A percentile compares a stretch with the other conserved stretches of the same genome.
phyloP scores from a whole-genome alignment of 495 filamentous ascomycete species.

The Daldinia vernicosa region DNA sequence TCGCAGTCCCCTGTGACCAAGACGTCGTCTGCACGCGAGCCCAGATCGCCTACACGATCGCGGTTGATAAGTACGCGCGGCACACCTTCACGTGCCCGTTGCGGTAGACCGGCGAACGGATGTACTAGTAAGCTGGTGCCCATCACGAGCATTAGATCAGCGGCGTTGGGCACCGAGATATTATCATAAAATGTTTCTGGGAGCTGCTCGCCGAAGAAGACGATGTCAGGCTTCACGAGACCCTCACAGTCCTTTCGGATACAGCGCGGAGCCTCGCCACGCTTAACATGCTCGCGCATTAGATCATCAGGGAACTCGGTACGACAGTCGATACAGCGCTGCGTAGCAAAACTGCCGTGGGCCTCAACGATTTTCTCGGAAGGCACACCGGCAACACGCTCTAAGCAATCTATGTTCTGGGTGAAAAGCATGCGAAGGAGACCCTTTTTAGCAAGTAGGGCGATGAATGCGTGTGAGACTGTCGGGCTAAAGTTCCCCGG shows the following conservation, averaged over 20 bases:
- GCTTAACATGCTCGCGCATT: constrained; percentile 73
- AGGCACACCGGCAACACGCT: constrained; percentile 86
- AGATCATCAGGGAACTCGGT: constrained; percentile 70
- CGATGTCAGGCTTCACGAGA: constrained; percentile 94
- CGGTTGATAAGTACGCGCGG: constrained; percentile 89
- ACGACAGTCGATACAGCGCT: constrained; percentile 90
- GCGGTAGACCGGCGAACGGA: constrained; percentile 86
- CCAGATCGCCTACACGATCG: constrained; percentile 83
- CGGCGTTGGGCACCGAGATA: constrained; percentile 60
- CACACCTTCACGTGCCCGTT: constrained; percentile 62
- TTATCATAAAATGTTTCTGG: constrained; percentile 75
- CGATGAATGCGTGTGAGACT: constrained; percentile 74
- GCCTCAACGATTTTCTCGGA: constrained; percentile 86
- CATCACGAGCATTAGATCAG: constrained; percentile 89
- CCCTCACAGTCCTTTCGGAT: constrained; percentile 68
- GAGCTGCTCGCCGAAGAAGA: constrained; percentile 86
- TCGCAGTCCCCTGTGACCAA: constrained; percentile 81
- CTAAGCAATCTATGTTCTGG: constrained; percentile 96
- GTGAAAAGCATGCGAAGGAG: constrained; percentile 88
- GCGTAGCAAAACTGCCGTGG: constrained; percentile 91
- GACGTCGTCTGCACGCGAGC: constrained; percentile 79
- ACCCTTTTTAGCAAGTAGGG: constrained; percentile 74
- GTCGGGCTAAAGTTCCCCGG: constrained; percentile 89
- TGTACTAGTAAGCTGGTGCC: constrained; percentile 90
- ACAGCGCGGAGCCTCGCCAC: constrained; percentile 75